These are phyloP conservation scores for Rutidosis leptorrhynchoides DNA, from an alignment of 129 eudicot genomes.

Conservation along the genomic window DNA sequence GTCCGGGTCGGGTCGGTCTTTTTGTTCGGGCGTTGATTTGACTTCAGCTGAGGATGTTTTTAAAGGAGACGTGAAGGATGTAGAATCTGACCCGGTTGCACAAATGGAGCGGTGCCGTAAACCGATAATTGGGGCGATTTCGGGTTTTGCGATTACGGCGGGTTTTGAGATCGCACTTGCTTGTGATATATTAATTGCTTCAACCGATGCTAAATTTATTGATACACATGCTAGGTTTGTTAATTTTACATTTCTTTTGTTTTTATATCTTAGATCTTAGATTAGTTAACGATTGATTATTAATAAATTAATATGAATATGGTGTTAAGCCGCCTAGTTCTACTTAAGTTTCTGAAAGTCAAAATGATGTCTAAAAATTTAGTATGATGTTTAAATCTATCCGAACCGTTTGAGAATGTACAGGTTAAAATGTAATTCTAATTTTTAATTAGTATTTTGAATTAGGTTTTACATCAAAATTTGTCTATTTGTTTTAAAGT, in stretches of 20 bases:
- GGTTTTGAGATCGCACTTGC: slow-evolving; percentile 95
- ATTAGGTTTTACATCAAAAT: not conserved
- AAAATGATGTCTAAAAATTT: not conserved
- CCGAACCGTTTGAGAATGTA: not conserved
- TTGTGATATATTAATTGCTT: slow-evolving; percentile 82
- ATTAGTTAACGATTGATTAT: too few species aligned
- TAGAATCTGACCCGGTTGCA: slow-evolving; percentile 62
- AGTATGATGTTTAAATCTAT: not conserved
- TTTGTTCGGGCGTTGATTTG: slow-evolving; percentile 95
- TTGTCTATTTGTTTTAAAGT: not conserved
- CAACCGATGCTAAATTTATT: slow-evolving; percentile 76
- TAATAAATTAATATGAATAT: too few species aligned
- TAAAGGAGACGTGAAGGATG: slow-evolving; percentile 85
- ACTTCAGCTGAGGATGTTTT: slow-evolving; percentile 95
- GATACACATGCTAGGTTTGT: slow-evolving; percentile 90
- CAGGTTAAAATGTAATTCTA: not conserved
- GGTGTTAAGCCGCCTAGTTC: too few species aligned
- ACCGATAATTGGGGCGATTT: slow-evolving; percentile 79
- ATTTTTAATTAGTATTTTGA: not conserved
- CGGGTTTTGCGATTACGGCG: slow-evolving; percentile 93
- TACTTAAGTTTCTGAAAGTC: too few species aligned
- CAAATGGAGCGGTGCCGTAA: slow-evolving; percentile 91
- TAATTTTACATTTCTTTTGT: not conserved
- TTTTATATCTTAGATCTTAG: too few species aligned
- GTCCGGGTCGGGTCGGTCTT: slow-evolving; percentile 82